Evolutionary conservation across 805 yeast genomes (phyloP).

Genomic region (Starmerella gropengiesseri): DNA sequence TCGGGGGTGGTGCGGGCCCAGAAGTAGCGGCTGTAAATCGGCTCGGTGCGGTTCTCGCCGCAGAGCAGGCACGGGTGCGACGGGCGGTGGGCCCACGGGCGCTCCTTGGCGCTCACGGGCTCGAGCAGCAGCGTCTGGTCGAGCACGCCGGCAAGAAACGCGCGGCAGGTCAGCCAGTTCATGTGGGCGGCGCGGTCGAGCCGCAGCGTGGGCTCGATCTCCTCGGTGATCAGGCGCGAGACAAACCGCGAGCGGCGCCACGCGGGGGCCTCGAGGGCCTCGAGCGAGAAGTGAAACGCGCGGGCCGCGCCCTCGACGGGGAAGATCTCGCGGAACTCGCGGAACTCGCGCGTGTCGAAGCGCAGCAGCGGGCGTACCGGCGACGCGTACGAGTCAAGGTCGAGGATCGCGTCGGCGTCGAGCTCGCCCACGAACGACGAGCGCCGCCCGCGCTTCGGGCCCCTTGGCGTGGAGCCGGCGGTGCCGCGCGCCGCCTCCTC

Average conservation of each 20-base stretch:
- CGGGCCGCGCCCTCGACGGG: constrained; percentile 9
- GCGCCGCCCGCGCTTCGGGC: constrained; percentile 1
- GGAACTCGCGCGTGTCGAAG: constrained; percentile 22
- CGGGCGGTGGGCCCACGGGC: constrained; percentile 42
- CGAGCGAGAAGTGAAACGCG: constrained; percentile 7
- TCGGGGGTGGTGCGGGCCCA: constrained; percentile 38
- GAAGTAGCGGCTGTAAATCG: constrained; percentile 67
- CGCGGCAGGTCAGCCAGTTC: constrained; percentile 49
- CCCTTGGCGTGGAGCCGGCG: not conserved
- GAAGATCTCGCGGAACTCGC: constrained; percentile 16
- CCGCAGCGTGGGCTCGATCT: constrained; percentile 62
- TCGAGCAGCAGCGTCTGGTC: constrained; percentile 77
- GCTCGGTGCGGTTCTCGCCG: constrained; percentile 63
- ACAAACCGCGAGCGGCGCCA: constrained; percentile 49
- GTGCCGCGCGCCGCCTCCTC: constrained; percentile 1
- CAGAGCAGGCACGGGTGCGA: constrained; percentile 71
- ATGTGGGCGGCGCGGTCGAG: constrained; percentile 54
- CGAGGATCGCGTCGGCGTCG: constrained; percentile 15
- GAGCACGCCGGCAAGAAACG: constrained; percentile 53
- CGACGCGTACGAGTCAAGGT: constrained; percentile 23
- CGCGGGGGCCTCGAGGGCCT: constrained; percentile 18
- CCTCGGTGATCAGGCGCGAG: constrained; percentile 58
- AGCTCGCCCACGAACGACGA: constrained; percentile 7
- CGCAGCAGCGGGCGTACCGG: constrained; percentile 26
- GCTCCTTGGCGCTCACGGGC: constrained; percentile 78